Percentiles rank a stretch among this genome's conserved stretches.
phyloP scores from a whole-genome alignment of 2,329 filamentous ascomycete species.

The Grosmannia serpens region DNA sequence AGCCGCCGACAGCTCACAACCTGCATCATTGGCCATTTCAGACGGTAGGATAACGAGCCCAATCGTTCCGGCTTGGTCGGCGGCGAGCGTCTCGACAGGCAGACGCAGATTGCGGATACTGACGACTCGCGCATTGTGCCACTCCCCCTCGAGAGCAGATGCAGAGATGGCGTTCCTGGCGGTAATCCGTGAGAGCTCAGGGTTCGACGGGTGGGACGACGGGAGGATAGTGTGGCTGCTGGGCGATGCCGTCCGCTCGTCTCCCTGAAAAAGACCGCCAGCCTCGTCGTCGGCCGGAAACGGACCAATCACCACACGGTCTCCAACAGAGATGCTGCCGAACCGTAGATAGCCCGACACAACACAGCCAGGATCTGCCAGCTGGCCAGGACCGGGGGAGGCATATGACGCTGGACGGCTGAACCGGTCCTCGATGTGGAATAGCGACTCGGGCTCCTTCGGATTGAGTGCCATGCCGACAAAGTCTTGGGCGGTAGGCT shows the following conservation, averaged over 20 bases:
- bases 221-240: constrained; percentile 36
- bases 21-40: neutral
- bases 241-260: constrained; percentile 34
- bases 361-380: constrained; percentile 51
- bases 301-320: constrained; percentile 68
- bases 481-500: constrained; percentile 41
- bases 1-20: neutral
- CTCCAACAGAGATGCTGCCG: constrained; percentile 65
- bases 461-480: constrained; percentile 44
- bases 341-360: constrained; percentile 77
- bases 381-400: constrained; percentile 26
- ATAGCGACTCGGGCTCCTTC: constrained; percentile 53
- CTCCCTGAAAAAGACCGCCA: constrained; percentile 30
- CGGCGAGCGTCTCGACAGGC: constrained; percentile 62
- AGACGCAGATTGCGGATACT: constrained; percentile 83
- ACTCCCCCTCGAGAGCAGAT: constrained; percentile 50
- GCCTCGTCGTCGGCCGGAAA: constrained; percentile 50
- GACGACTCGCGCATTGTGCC: constrained; percentile 69
- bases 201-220: constrained; percentile 39
- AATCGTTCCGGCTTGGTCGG: constrained; percentile 82
- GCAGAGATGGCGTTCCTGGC: constrained; percentile 40
- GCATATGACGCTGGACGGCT: constrained; percentile 55
- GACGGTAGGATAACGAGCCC: constrained; percentile 52
- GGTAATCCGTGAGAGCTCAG: constrained; percentile 40
- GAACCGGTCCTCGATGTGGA: constrained; percentile 88